phyloP scores from a whole-genome alignment of 441 rosid species.

The Lepidium campestre region DNA sequence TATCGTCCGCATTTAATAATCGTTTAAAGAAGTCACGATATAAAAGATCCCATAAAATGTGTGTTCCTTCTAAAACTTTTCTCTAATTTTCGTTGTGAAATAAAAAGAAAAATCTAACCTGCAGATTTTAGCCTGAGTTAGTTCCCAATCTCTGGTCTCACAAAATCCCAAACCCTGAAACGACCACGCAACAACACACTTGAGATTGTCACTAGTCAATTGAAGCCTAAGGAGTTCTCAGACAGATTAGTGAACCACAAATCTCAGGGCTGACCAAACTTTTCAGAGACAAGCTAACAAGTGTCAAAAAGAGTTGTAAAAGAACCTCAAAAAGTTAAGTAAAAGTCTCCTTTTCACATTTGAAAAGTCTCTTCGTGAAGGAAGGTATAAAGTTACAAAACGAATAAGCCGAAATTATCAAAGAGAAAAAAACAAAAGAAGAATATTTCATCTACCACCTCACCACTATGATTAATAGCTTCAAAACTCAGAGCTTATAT shows the following conservation, averaged over 20 bases:
- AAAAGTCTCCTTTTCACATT: constrained; percentile 22
- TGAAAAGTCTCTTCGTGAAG: constrained; percentile 8
- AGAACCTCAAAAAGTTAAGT: constrained; percentile 9
- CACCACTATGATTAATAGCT: neutral
- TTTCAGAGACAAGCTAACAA: neutral
- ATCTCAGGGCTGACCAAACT: neutral
- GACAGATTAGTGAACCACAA: neutral
- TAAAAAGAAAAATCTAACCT: constrained; percentile 7
- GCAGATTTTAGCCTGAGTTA: neutral
- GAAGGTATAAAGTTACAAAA: constrained; percentile 13
- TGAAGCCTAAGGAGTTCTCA: neutral
- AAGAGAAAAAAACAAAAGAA: neutral
- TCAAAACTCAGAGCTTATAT: constrained; percentile 8
- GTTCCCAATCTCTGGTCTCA: neutral
- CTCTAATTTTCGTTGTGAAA: no score
- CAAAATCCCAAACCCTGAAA: constrained; percentile 3
- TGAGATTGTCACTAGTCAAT: neutral
- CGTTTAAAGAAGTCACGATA: no score
- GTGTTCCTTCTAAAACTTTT: no score
- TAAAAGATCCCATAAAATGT: no score
- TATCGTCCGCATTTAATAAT: no score
- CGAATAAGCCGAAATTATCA: constrained; percentile 8
- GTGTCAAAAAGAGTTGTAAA: neutral
- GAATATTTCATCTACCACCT: neutral
- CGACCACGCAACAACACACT: neutral